Percentiles rank a stretch among this genome's conserved stretches.
Conservation (phyloP, 2,329 filamentous ascomycete species). For the Fusarium nygamai region DNA sequence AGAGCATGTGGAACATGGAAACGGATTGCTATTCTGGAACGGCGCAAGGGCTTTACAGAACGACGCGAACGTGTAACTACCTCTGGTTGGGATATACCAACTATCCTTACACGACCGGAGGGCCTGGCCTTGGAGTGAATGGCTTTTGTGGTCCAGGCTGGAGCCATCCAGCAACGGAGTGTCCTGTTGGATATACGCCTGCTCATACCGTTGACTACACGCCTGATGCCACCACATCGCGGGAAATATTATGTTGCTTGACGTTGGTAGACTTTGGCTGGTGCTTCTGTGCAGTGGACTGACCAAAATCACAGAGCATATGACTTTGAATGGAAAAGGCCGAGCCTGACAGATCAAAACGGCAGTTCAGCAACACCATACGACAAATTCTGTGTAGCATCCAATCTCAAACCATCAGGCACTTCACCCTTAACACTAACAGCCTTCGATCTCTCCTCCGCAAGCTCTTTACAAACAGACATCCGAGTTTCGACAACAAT, state of each 20-base stretch:
- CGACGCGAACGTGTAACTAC: background rate
- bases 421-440: background rate
- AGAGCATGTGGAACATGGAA: background rate
- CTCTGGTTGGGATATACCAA: background rate
- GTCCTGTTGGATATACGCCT: background rate
- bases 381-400: background rate
- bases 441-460: background rate
- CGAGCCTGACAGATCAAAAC: background rate
- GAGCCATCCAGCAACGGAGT: background rate
- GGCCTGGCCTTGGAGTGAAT: accelerated
- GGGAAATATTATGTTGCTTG: background rate
- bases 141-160: background rate
- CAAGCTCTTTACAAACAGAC: background rate
- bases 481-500: background rate
- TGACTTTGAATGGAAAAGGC: background rate
- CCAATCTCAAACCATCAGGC: background rate
- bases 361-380: background rate
- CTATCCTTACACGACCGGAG: background rate
- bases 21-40: background rate
- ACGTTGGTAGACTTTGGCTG: accelerated
- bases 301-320: background rate
- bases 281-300: background rate
- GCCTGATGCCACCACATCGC: accelerated
- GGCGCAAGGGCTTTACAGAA: background rate
- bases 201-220: background rate